phyloP scores from a whole-genome alignment of 208 protist genomes.

The Crithidia thermophila region DNA sequence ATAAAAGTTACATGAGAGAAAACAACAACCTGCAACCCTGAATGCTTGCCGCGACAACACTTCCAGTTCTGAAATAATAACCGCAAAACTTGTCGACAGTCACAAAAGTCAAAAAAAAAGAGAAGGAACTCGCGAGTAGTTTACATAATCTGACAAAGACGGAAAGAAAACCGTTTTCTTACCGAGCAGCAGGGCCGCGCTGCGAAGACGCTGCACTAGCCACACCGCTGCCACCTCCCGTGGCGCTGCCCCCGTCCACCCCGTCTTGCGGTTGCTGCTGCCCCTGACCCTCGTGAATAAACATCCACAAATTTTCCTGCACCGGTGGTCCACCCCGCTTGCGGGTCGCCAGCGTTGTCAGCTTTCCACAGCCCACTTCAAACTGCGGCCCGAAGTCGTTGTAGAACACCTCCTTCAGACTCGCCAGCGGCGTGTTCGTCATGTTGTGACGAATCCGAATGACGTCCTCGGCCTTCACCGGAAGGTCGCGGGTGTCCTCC shows the following conservation, averaged over 20 bases:
- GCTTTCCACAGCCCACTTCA: conserved; percentile 70
- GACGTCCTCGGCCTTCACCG: conserved; percentile 71
- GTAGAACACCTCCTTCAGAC: conserved; percentile 60
- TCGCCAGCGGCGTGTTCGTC: conserved; percentile 74
- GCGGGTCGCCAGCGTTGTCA: conserved; percentile 52
- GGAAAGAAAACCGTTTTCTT: too few relatives aligned
- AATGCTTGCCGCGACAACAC: too few relatives aligned
- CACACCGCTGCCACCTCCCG: not conserved
- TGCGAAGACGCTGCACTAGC: not conserved
- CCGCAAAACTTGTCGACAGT: too few relatives aligned
- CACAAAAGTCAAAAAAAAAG: not conserved
- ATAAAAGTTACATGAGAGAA: too few relatives aligned
- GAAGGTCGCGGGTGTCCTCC: conserved; percentile 87
- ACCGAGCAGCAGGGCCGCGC: not conserved
- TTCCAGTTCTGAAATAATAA: too few relatives aligned
- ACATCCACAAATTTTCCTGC: conserved; percentile 80
- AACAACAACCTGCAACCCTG: too few relatives aligned
- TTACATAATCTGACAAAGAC: too few relatives aligned
- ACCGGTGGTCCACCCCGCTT: conserved; percentile 35
- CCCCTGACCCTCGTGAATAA: conserved; percentile 71
- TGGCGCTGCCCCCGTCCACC: not conserved
- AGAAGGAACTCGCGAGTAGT: not conserved
- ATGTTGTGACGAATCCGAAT: conserved; percentile 80
- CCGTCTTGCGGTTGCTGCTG: conserved; percentile 1
- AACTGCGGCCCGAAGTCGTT: conserved; percentile 90